Evolutionary conservation across 495 filamentous ascomycete species (phyloP).

Genomic region (Talaromyces liani): DNA sequence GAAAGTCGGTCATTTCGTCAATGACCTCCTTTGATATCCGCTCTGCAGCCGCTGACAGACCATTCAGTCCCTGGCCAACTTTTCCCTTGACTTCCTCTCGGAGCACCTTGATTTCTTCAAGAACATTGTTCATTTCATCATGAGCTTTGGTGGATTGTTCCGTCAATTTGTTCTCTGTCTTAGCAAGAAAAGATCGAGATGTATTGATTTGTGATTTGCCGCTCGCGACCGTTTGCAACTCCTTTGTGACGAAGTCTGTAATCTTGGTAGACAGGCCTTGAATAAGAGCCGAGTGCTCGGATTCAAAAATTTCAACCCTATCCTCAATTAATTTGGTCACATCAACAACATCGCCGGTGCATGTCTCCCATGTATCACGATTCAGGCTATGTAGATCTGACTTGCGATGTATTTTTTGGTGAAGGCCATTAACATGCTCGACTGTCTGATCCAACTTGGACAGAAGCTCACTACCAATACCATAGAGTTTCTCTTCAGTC

Average conservation of each 20-base stretch:
- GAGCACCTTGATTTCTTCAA: slow-evolving; percentile 85
- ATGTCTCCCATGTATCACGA: slow-evolving; percentile 67
- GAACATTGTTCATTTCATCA: slow-evolving; percentile 80
- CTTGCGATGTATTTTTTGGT: slow-evolving; percentile 75
- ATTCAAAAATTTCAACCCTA: slow-evolving; percentile 59
- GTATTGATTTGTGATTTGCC: slow-evolving; percentile 62
- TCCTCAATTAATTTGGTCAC: slow-evolving; percentile 70
- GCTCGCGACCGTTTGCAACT: slow-evolving; percentile 57
- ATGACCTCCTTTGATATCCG: slow-evolving; percentile 88
- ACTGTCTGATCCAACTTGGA: slow-evolving; percentile 68
- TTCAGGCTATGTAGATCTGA: slow-evolving; percentile 75
- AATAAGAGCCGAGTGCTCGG: slow-evolving; percentile 63
- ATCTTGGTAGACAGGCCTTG: slow-evolving; percentile 59
- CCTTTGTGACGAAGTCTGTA: slow-evolving; percentile 61
- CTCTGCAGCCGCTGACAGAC: slow-evolving; percentile 77
- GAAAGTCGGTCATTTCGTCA: slow-evolving; percentile 73
- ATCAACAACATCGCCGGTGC: slow-evolving; percentile 63
- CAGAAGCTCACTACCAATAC: slow-evolving; percentile 66
- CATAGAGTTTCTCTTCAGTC: slow-evolving; percentile 69
- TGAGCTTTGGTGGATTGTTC: slow-evolving; percentile 62
- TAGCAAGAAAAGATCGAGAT: slow-evolving; percentile 56
- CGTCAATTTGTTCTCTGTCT: slow-evolving; percentile 57
- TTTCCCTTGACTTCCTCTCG: slow-evolving; percentile 79
- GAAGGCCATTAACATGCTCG: slow-evolving; percentile 68
- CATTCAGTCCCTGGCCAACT: slow-evolving; percentile 78